phyloP scores from a whole-genome alignment of 805 yeast genomes.

The Cyberlindnera euphorbiiphila region DNA sequence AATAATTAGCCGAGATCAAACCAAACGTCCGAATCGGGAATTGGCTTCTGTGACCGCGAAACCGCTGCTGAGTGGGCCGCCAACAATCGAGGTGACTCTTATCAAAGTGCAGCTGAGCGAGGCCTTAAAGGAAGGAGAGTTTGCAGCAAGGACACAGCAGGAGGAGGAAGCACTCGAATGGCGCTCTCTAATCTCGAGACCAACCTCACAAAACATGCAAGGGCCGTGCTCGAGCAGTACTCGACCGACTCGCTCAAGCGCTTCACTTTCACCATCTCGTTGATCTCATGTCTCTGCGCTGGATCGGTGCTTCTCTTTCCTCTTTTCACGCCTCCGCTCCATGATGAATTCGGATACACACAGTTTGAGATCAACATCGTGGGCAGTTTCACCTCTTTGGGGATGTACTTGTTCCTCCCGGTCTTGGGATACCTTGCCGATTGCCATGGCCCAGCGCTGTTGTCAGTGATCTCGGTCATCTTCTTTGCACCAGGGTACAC shows the following conservation, averaged over 20 bases:
- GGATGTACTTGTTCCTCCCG: conserved; percentile 84
- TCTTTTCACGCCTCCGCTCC: conserved; percentile 69
- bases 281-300: conserved; percentile 64
- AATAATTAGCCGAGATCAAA: too few species aligned
- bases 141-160: too few species aligned
- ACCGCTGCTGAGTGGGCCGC: too few species aligned
- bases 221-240: conserved; percentile 39
- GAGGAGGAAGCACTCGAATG: too few species aligned
- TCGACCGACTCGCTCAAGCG: conserved; percentile 38
- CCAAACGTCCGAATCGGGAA: too few species aligned
- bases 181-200: conserved; percentile 34
- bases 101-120: too few species aligned
- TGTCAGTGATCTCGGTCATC: conserved; percentile 57
- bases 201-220: conserved; percentile 41
- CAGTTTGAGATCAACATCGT: conserved; percentile 70
- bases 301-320: conserved; percentile 85
- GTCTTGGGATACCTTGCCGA: conserved; percentile 79
- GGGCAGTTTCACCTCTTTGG: conserved; percentile 69
- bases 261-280: conserved; percentile 52
- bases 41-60: too few species aligned
- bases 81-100: too few species aligned
- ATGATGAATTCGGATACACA: conserved; percentile 50
- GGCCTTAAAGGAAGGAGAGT: too few species aligned
- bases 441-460: conserved; percentile 73
- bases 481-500: conserved; percentile 69